Evolutionary conservation across 176 grass and related monocot species (phyloP).

Genomic region (Juncus inflexus): DNA sequence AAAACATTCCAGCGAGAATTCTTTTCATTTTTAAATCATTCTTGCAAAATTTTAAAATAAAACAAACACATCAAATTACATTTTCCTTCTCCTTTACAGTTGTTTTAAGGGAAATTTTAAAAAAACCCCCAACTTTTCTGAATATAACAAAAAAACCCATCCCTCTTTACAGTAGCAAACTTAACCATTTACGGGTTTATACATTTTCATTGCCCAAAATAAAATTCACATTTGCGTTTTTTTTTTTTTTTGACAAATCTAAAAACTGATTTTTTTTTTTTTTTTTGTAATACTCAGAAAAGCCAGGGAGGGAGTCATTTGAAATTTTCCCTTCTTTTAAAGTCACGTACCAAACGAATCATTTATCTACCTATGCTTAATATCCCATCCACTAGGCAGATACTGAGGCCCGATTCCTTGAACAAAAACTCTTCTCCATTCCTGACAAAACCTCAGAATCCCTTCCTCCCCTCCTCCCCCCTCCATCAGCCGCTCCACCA

Average conservation of each 20-base stretch:
- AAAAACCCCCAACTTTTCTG: too few species aligned
- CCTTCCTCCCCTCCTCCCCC: conserved; percentile 60
- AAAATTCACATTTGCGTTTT: background rate
- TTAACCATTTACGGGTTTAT: too few species aligned
- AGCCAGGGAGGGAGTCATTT: background rate
- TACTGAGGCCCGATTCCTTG: conserved; percentile 67
- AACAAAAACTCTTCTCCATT: conserved; percentile 88
- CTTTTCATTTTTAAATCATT: too few species aligned
- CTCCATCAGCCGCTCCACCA: conserved; percentile 62
- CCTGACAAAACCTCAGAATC: conserved; percentile 64
- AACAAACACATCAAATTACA: too few species aligned
- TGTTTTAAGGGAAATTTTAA: too few species aligned
- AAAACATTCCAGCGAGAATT: too few species aligned
- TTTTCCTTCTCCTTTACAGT: too few species aligned
- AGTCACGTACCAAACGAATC: background rate
- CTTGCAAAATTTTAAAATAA: too few species aligned
- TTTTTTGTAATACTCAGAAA: background rate
- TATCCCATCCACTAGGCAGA: conserved; percentile 79
- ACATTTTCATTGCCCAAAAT: background rate
- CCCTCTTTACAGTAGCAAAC: too few species aligned
- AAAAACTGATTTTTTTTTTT: background rate
- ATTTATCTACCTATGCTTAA: conserved; percentile 70
- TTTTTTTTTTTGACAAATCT: background rate
- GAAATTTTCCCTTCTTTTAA: background rate
- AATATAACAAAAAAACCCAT: too few species aligned